Conservation (phyloP, 257 asterid genomes). For the Parsonsia alboflavescens region DNA sequence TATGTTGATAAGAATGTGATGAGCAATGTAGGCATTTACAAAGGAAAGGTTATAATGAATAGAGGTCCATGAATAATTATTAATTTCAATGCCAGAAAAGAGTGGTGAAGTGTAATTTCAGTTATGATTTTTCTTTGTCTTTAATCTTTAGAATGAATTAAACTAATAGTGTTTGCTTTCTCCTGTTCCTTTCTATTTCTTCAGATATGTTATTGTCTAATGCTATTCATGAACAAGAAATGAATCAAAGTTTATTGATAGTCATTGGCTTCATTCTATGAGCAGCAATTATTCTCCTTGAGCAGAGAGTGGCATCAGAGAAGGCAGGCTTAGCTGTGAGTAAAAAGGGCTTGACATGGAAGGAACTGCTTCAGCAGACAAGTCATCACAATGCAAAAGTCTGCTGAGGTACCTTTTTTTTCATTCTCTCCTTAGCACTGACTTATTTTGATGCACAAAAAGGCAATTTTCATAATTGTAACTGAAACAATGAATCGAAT, state of each 20-base stretch:
- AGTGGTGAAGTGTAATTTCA: no score
- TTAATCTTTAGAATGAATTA: not conserved
- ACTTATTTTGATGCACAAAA: not conserved
- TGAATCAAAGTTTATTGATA: conserved; percentile 5
- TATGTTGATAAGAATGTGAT: not conserved
- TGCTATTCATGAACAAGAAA: not conserved
- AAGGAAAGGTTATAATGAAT: not conserved
- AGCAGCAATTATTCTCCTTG: conserved; percentile 78
- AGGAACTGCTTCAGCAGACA: conserved; percentile 94
- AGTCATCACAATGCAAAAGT: conserved; percentile 88
- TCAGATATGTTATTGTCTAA: not conserved
- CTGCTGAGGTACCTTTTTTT: conserved; percentile 46
- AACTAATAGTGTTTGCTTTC: not conserved
- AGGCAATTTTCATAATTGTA: not conserved
- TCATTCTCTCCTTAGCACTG: not conserved
- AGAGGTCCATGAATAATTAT: no score
- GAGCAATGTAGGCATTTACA: no score
- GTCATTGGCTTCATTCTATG: not conserved
- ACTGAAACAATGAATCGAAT: not conserved
- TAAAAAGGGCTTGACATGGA: conserved; percentile 76
- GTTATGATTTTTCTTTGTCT: not conserved
- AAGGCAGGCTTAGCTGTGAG: conserved; percentile 78
- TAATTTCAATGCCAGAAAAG: no score
- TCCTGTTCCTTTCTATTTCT: not conserved
- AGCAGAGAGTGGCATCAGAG: conserved; percentile 81